Conservation (phyloP, 1,139 yeast genomes). For the Nakaseomyces uthaithaninus region DNA sequence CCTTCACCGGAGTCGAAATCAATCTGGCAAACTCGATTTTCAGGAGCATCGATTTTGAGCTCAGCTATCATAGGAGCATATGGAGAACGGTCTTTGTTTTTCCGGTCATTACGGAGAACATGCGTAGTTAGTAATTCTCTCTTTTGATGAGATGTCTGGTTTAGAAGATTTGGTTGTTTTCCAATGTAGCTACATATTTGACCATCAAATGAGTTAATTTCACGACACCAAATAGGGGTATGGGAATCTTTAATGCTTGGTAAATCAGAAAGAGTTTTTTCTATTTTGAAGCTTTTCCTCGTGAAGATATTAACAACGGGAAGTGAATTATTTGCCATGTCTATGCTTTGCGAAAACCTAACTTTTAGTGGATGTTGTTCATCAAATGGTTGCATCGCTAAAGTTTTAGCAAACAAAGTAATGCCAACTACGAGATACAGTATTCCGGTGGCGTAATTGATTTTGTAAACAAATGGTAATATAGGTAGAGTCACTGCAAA, state of each 20-base stretch:
- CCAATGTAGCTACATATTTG: constrained; percentile 49
- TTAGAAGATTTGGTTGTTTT: constrained; percentile 45
- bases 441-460: constrained; percentile 46
- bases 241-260: constrained; percentile 49
- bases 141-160: constrained; percentile 14
- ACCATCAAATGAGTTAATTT: constrained; percentile 37
- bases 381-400: constrained; percentile 46
- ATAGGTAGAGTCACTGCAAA: constrained; percentile 47
- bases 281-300: constrained; percentile 39
- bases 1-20: constrained; percentile 43
- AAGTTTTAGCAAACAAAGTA: constrained; percentile 36
- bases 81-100: constrained; percentile 37
- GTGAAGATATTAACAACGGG: constrained; percentile 45
- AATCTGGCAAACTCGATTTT: constrained; percentile 57
- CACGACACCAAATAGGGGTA: constrained; percentile 34
- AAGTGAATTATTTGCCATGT: constrained; percentile 33
- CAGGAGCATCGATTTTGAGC: constrained; percentile 47
- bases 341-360: constrained; percentile 53
- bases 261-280: constrained; percentile 43
- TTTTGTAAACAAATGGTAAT: constrained; percentile 63
- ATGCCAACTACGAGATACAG: constrained; percentile 34
- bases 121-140: constrained; percentile 9
- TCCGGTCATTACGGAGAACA: constrained; percentile 34
- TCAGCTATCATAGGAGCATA: constrained; percentile 65
- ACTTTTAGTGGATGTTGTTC: constrained; percentile 57